A percentile compares a stretch with the other conserved stretches of the same genome.
phyloP scores from a whole-genome alignment of 768 basidiomycete genomes.

The Stropharia rugosoannulata region DNA sequence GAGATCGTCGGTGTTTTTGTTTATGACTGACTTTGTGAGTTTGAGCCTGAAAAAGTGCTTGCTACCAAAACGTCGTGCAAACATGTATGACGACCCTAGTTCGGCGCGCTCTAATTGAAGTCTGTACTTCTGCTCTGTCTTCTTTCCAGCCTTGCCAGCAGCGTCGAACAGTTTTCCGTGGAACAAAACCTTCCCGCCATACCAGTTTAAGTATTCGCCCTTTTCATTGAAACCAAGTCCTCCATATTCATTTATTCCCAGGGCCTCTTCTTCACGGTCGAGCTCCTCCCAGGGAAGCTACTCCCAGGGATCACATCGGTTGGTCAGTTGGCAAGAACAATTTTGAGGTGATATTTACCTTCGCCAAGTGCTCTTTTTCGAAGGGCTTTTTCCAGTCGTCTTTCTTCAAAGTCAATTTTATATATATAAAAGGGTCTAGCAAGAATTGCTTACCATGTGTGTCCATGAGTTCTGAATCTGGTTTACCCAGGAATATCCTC shows the following conservation, averaged over 20 bases:
- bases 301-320: not conserved
- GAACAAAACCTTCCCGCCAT: slow-evolving; percentile 63
- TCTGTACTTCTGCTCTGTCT: slow-evolving; percentile 28
- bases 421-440: not conserved
- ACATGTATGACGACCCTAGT: slow-evolving; percentile 55
- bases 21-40: slow-evolving; percentile 32
- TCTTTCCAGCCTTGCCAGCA: slow-evolving; percentile 20
- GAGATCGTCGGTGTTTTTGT: slow-evolving; percentile 29
- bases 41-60: slow-evolving; percentile 52
- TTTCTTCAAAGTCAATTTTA: not conserved
- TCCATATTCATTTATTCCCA: slow-evolving; percentile 29
- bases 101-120: slow-evolving; percentile 47
- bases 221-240: slow-evolving; percentile 43
- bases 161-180: slow-evolving; percentile 32
- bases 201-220: slow-evolving; percentile 41
- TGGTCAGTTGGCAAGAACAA: not conserved
- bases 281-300: slow-evolving; percentile 67
- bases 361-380: slow-evolving; percentile 26
- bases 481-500: not conserved
- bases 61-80: slow-evolving; percentile 66
- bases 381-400: slow-evolving; percentile 26
- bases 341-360: slow-evolving; percentile 10
- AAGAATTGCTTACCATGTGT: slow-evolving; percentile 8
- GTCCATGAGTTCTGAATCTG: slow-evolving; percentile 1
- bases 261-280: slow-evolving; percentile 49